Base-by-base conservation (phyloP, 2,329 filamentous ascomycete genomes). In the Didymella pomorum region DNA sequence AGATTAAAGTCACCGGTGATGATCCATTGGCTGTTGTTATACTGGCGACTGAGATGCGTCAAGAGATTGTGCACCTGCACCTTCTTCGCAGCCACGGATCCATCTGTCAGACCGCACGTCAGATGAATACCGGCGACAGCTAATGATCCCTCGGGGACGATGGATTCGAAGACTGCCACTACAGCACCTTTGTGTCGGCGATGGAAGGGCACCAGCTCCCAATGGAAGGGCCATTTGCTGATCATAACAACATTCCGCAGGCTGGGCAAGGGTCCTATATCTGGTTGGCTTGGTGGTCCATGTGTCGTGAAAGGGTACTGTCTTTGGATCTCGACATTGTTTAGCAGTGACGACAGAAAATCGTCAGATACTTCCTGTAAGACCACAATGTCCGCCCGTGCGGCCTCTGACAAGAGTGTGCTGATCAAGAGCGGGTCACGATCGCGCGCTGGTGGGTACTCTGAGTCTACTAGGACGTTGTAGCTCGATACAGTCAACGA, bases 1-100 rank as follows among this genome's bases (percentile, higher is more conserved):
- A 89, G 76, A 64, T 90, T 90, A 70, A 89, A 87, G 67, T 89
- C 87, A 3, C 88, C 88, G 0, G 84, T 83, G 20, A 90, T 65
- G 4, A 89, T 76, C 78, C 83, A 86, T 4, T 84, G 79, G 35
- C 82, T 79, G 0, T 72, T 53, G 1, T 74, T 61, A 45, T 85
- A 82, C 0, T 73, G 64, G 1, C 61, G 64, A 0, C 72, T 69
- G 16, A 89, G 64, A 67, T 87, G 74, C 8, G 71, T 70, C 2
- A 84, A 67, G 1, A 90, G 68, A 20, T 73, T 79, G 44, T 82
- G 79, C 14, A 89, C 69, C 64, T 90, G 87, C 0, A 76, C 73
- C 61, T 81, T 83, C 71, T 88, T 89, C 0, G 81, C 78, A 2
- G 79, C 77, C 4, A 89, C 80, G 2, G 86, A 81, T 5, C 81